Evolutionary conservation across 768 basidiomycete genomes (phyloP).

Genomic region (Boletus rubroflammeus): DNA sequence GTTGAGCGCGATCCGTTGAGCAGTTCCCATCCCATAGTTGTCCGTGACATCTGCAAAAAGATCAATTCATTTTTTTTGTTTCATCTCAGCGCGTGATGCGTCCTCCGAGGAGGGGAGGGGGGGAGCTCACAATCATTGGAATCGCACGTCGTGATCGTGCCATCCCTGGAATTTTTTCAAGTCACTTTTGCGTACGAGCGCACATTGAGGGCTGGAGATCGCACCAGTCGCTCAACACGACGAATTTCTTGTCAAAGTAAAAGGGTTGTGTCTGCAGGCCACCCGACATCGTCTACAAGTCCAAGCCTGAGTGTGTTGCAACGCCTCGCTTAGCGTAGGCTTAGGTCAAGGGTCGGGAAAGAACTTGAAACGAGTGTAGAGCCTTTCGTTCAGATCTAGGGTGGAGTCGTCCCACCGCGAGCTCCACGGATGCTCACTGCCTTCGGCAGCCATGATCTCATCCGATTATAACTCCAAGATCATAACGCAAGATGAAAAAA

Average conservation of each 20-base stretch:
- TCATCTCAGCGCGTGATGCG: not conserved
- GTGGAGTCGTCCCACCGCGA: not conserved
- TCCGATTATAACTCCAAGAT: slow-evolving; percentile 12
- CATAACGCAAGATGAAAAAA: not conserved
- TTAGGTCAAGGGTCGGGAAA: not conserved
- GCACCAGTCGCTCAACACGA: slow-evolving; percentile 89
- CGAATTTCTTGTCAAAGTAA: slow-evolving; percentile 66
- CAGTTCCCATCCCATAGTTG: slow-evolving; percentile 79
- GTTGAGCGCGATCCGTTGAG: slow-evolving; percentile 62
- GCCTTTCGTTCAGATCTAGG: not conserved
- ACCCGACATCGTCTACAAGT: slow-evolving; percentile 11
- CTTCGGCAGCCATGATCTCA: not conserved
- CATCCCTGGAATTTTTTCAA: slow-evolving; percentile 56
- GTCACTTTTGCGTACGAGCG: not conserved
- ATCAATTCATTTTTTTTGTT: not conserved
- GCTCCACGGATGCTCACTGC: not conserved
- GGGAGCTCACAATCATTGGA: slow-evolving; percentile 81
- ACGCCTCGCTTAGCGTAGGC: not conserved
- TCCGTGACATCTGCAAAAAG: slow-evolving; percentile 72
- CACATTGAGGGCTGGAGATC: slow-evolving; percentile 19
- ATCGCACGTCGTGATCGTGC: slow-evolving; percentile 89
- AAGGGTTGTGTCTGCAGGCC: slow-evolving; percentile 17
- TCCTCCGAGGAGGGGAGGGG: not conserved
- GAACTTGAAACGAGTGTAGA: not conserved
- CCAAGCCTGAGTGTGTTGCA: not conserved